Evolutionary conservation across 768 basidiomycete species (phyloP).

Genomic region (Boletus patriciae): DNA sequence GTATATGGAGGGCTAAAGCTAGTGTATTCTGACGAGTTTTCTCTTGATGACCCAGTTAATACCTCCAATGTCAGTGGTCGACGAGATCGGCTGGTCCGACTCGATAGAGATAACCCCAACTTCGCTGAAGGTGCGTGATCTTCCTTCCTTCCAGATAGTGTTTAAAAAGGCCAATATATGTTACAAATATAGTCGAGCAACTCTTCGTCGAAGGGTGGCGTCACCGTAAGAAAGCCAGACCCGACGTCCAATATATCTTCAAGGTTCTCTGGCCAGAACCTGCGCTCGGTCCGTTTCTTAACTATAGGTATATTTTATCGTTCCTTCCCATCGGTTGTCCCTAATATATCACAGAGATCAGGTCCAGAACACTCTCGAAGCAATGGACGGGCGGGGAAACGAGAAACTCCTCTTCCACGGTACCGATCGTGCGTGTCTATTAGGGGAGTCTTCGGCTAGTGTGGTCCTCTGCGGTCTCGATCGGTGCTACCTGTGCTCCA

Average conservation of each 20-base stretch:
- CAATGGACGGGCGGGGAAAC: conserved; percentile 38
- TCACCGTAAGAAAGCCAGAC: conserved; percentile 52
- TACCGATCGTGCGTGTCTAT: conserved; percentile 55
- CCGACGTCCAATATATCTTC: conserved; percentile 50
- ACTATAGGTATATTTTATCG: conserved; percentile 42
- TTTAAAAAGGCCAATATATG: neutral
- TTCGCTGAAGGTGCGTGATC: conserved; percentile 45
- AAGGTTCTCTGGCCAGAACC: conserved; percentile 49
- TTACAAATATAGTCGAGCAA: conserved; percentile 42
- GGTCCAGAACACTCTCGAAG: conserved; percentile 29
- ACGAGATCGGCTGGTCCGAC: conserved; percentile 43
- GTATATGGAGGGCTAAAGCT: conserved; percentile 32
- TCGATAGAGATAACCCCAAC: conserved; percentile 36
- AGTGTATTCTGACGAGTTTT: conserved; percentile 33
- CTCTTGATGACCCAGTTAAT: conserved; percentile 44
- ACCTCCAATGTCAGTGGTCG: conserved; percentile 28
- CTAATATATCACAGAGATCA: conserved; percentile 17
- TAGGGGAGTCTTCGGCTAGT: conserved; percentile 53
- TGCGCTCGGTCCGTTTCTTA: conserved; percentile 44
- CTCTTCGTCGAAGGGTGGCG: conserved; percentile 56
- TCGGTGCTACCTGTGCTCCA: conserved; percentile 55
- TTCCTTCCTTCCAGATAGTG: neutral
- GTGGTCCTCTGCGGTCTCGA: conserved; percentile 49
- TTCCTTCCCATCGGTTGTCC: conserved; percentile 21
- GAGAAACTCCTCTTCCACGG: conserved; percentile 69